Evolutionary conservation across 225 moss, liverwort and hornwort species (phyloP), one percentile per base, ranked within the genome.

Genomic region (Sphagnum contortum): DNA sequence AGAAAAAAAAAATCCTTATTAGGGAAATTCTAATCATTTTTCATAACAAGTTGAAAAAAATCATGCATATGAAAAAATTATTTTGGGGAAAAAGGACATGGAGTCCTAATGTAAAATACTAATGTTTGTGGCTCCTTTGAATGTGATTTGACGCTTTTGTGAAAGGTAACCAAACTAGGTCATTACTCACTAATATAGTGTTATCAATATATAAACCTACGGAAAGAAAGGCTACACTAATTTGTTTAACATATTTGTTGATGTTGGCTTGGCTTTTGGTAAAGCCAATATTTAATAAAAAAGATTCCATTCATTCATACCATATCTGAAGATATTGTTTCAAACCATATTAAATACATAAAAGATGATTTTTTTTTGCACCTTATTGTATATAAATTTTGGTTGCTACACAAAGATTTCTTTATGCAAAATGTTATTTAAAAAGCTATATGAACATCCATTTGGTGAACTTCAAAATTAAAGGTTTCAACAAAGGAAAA

Each of bases 361-460:
- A 44, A 5, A 66, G 48, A 6, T 46, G 12, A 44, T 49, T 4
- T 3, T 67, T 8, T 67, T 9, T 47, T 10, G 10, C 8, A 44
- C 6, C 4, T 57, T 50, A 2, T 46, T 29, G 10, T 3, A 45
- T 45, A 45, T 5, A 45, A 5, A 56, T 55, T n/a, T 67, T 56
- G 66, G 66, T 12, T 29, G 29, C 29, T 12, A 44, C 45, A 67
- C 57, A 47, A 45, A 67, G 45, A 67, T 57, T 57, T 67, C 55
- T 55, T 67, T 56, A 4, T 67, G 8, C 2, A 67, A 47, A 29
- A 8, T 4, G 6, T 52, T 52, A 49, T 66, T 66, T 10, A 66
- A 49, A 66, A 66, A 55, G 66, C 55, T 0, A 56, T 67, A 8
- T 47, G 45, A 53, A 67, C 66, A 67, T 67, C 66, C 66, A 67